phyloP scores from a whole-genome alignment of 495 filamentous ascomycete genomes.

The Xylaria scruposa region DNA sequence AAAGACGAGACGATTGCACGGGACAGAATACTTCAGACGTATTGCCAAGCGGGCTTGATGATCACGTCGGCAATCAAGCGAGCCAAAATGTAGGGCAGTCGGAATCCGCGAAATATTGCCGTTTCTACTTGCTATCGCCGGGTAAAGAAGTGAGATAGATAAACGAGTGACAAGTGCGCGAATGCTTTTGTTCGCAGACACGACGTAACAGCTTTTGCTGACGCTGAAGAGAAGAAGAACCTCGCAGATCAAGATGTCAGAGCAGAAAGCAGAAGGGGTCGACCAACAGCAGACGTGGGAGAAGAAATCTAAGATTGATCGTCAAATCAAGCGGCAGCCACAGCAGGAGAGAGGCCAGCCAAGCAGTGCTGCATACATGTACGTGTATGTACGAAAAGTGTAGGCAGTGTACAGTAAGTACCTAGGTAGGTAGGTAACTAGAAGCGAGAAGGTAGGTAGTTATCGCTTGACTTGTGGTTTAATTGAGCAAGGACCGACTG shows the following conservation, averaged over 20 bases:
- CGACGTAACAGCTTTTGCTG: not conserved
- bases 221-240: not conserved
- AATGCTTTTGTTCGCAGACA: constrained; percentile 16
- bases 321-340: constrained; percentile 11
- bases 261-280: not conserved
- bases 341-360: constrained; percentile 1
- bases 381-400: not conserved
- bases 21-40: constrained; percentile 24
- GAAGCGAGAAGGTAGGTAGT: not conserved
- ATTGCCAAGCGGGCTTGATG: constrained; percentile 10
- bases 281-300: not conserved
- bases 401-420: not conserved
- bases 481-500: constrained; percentile 26
- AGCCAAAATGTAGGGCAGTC: constrained; percentile 19
- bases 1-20: constrained; percentile 8
- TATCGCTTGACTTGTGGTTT: constrained; percentile 18
- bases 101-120: constrained; percentile 37
- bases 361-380: constrained; percentile 1
- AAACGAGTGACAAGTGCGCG: constrained; percentile 32
- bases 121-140: constrained; percentile 5
- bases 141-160: constrained; percentile 26
- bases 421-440: not conserved
- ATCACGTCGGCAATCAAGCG: constrained; percentile 17
- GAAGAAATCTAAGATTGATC: constrained; percentile 7
- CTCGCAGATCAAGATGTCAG: not conserved